Conservation (phyloP, 345 rosid genomes). For the Eucalyptus microcorys region DNA sequence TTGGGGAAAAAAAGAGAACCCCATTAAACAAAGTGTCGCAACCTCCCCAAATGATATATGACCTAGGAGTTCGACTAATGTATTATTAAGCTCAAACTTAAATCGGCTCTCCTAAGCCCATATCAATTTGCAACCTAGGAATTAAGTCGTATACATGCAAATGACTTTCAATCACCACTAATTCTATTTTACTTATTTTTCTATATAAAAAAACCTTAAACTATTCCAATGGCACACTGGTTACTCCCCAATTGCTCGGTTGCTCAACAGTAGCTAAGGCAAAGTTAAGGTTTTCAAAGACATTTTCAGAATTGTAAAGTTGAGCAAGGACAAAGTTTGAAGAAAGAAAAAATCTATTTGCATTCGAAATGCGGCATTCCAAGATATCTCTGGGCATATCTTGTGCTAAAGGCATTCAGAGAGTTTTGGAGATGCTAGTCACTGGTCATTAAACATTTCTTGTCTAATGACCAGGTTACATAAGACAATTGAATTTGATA, state of each 20-base stretch:
- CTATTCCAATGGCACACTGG: fast-evolving
- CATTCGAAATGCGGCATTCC: neutral
- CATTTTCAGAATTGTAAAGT: no score
- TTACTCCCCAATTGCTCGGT: fast-evolving
- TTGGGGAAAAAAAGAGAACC: fast-evolving
- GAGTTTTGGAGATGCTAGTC: neutral
- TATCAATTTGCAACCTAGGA: no score
- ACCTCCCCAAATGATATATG: fast-evolving
- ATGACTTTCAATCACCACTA: no score
- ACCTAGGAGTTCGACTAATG: neutral
- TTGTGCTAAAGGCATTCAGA: neutral
- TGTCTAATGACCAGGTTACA: neutral
- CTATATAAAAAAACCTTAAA: neutral
- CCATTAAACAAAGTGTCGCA: neutral
- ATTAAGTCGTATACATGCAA: fast-evolving
- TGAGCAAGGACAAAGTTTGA: no score
- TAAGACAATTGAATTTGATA: no score
- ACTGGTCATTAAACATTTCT: neutral
- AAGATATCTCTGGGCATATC: neutral
- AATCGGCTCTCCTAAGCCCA: no score
- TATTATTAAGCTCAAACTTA: no score
- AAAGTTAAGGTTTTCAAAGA: neutral
- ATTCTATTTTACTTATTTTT: fast-evolving
- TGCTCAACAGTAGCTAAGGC: no score
- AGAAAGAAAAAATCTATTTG: no score